These are phyloP conservation scores for Euptelea pleiosperma DNA, from an alignment of 164 flowering plant genomes.

Conservation along the genomic window DNA sequence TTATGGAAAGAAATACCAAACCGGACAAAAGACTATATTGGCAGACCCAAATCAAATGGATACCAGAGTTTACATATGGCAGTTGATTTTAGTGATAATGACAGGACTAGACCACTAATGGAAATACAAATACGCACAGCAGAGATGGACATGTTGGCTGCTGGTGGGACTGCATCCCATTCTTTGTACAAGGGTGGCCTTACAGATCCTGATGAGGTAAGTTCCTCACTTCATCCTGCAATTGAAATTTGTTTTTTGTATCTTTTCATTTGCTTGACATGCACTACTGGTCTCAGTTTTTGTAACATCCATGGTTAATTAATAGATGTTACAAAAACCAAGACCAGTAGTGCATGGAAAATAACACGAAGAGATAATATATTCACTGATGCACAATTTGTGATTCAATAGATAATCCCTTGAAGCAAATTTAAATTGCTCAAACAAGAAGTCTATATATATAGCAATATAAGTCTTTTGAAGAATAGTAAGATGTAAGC, in stretches of 20 bases:
- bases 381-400: background rate
- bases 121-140: conserved; percentile 85
- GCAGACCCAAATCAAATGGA: conserved; percentile 84
- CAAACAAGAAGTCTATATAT: background rate
- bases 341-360: too few relatives aligned
- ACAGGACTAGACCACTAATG: conserved; percentile 55
- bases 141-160: conserved; percentile 78
- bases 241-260: background rate
- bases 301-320: too few relatives aligned
- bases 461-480: too few relatives aligned
- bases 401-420: too few relatives aligned
- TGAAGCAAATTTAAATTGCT: background rate
- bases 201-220: conserved; percentile 86
- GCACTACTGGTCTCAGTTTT: too few relatives aligned
- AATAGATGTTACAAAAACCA: too few relatives aligned
- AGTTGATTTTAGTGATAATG: conserved; percentile 69
- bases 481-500: too few relatives aligned
- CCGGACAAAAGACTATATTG: conserved; percentile 77
- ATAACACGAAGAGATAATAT: too few relatives aligned
- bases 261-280: background rate
- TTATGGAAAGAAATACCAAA: conserved; percentile 80
- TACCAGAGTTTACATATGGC: conserved; percentile 91
- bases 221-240: background rate
- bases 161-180: conserved; percentile 80
- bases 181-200: conserved; percentile 86